A percentile compares a stretch with the other conserved stretches of the same genome.
Evolutionary conservation across 208 protist genomes (phyloP).

Genomic region (Acanthamoeba lenticulata): DNA sequence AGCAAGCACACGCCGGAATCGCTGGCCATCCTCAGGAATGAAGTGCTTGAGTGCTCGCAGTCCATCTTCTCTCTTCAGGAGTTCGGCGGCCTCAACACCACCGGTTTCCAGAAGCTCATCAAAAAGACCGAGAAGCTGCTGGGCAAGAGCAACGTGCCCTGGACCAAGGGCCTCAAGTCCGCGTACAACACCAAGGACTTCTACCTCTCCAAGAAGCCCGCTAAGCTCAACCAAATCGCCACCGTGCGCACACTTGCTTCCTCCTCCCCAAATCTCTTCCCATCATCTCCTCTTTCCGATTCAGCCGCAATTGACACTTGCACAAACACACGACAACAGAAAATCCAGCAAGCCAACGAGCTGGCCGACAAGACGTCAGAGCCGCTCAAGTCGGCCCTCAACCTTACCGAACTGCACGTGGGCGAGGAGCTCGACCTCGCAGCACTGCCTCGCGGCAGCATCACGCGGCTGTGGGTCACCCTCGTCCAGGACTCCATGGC

Average conservation of each 20-base stretch:
- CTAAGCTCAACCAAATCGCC: slow-evolving; percentile 24
- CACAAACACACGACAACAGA: neutral
- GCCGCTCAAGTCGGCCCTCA: slow-evolving; percentile 36
- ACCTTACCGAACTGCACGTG: slow-evolving; percentile 4
- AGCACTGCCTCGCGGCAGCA: neutral
- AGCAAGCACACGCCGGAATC: neutral
- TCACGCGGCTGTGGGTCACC: slow-evolving; percentile 63
- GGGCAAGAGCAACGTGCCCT: slow-evolving; percentile 5
- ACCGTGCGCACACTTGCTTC: neutral
- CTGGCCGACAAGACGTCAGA: neutral
- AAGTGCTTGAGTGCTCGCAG: slow-evolving; percentile 11
- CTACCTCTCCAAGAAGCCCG: slow-evolving; percentile 53
- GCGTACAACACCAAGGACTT: slow-evolving; percentile 30
- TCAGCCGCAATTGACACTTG: neutral
- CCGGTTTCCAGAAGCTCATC: slow-evolving; percentile 59
- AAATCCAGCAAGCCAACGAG: slow-evolving; percentile 59
- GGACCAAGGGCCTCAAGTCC: neutral
- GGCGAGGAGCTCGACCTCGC: slow-evolving; percentile 58
- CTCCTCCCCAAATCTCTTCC: neutral
- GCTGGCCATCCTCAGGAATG: neutral
- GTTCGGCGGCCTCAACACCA: slow-evolving; percentile 14
- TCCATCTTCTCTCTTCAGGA: slow-evolving; percentile 10
- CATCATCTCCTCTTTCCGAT: neutral
- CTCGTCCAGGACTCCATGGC: slow-evolving; percentile 58
- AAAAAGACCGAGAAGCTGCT: slow-evolving; percentile 67